Evolutionary conservation across 164 flowering plant species (phyloP).

Genomic region (Cinnamomum chago): DNA sequence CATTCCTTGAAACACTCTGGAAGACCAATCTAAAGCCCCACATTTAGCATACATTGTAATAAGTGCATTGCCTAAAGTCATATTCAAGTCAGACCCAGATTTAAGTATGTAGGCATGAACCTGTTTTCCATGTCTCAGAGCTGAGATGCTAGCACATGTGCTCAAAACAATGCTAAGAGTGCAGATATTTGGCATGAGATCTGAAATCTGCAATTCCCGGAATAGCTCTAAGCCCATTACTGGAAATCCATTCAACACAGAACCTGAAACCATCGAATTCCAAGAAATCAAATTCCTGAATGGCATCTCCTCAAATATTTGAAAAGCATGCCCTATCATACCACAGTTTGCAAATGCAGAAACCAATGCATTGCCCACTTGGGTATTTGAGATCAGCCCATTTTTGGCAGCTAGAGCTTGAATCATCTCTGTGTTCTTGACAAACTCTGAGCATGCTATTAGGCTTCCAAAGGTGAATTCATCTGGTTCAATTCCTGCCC

Average conservation of each 20-base stretch:
- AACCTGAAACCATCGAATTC: slow-evolving; percentile 68
- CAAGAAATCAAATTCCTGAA: slow-evolving; percentile 61
- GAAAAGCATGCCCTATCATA: slow-evolving; percentile 33
- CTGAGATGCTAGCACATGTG: slow-evolving; percentile 48
- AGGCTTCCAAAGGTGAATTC: slow-evolving; percentile 70
- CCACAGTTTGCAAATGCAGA: slow-evolving; percentile 51
- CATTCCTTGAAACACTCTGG: slow-evolving; percentile 41
- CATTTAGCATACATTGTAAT: slow-evolving; percentile 56
- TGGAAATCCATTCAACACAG: slow-evolving; percentile 40
- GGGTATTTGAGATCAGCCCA: slow-evolving; percentile 38
- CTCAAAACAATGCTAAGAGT: slow-evolving; percentile 49
- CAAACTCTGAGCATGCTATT: slow-evolving; percentile 35
- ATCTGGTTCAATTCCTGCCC: slow-evolving; percentile 45
- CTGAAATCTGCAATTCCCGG: slow-evolving; percentile 29
- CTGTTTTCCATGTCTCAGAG: slow-evolving; percentile 50
- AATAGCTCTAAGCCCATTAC: slow-evolving; percentile 41
- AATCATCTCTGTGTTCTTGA: slow-evolving; percentile 37
- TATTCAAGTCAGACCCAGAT: slow-evolving; percentile 24
- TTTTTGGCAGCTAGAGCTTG: slow-evolving; percentile 40
- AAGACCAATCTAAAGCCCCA: slow-evolving; percentile 44
- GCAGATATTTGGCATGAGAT: slow-evolving; percentile 38
- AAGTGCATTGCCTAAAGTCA: slow-evolving; percentile 51
- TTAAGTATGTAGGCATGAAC: slow-evolving; percentile 54
- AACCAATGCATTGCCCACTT: slow-evolving; percentile 61
- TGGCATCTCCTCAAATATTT: slow-evolving; percentile 38